phyloP scores from a whole-genome alignment of 768 basidiomycete species.

The Boletus rubroflammeus region DNA sequence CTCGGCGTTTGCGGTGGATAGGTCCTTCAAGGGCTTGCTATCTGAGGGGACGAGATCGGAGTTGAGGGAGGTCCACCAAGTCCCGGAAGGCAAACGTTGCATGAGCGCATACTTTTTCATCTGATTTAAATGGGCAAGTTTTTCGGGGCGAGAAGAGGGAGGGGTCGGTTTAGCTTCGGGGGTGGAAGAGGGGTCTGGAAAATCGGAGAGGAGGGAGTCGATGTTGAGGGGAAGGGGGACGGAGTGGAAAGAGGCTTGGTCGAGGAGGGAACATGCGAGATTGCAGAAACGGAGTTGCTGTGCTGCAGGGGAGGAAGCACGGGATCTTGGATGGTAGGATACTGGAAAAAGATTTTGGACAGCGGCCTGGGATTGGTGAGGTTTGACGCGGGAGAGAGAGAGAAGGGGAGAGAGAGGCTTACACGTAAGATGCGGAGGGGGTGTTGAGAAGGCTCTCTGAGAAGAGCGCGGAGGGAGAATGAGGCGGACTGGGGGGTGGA shows the following conservation, averaged over 20 bases:
- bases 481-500: conserved; percentile 32
- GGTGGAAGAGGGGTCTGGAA: conserved; percentile 19
- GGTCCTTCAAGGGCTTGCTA: conserved; percentile 42
- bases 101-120: conserved; percentile 69
- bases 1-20: conserved; percentile 67
- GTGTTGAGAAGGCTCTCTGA: conserved; percentile 50
- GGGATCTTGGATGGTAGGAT: conserved; percentile 63
- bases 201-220: conserved; percentile 39
- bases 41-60: conserved; percentile 39
- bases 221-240: conserved; percentile 44
- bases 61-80: conserved; percentile 75
- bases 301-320: conserved; percentile 55
- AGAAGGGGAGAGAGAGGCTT: conserved; percentile 29
- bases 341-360: conserved; percentile 66
- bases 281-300: conserved; percentile 75
- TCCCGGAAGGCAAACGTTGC: conserved; percentile 72
- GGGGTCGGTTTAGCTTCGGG: conserved; percentile 23
- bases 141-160: conserved; percentile 17
- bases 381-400: conserved; percentile 10
- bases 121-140: conserved; percentile 28
- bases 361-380: conserved; percentile 44
- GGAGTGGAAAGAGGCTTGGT: conserved; percentile 58
- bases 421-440: conserved; percentile 56
- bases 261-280: conserved; percentile 66
- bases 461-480: conserved; percentile 54